phyloP scores from a whole-genome alignment of 2,329 filamentous ascomycete genomes.

The Calonectria montana region DNA sequence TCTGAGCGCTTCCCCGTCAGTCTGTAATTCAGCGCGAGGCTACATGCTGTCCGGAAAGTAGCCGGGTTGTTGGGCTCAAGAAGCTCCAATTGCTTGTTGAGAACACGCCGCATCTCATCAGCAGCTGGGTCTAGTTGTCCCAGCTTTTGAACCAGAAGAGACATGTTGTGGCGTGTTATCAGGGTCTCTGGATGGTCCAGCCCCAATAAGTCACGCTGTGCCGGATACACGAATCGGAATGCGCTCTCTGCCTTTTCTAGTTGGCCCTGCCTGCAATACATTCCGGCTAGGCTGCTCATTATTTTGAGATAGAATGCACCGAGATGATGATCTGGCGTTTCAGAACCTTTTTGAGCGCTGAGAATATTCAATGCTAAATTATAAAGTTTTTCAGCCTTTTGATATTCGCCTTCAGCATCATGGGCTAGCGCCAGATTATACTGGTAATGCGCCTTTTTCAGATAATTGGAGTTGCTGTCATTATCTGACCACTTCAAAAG shows the following conservation, averaged over 20 bases:
- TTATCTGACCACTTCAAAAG: conserved; percentile 2
- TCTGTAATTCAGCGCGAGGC: conserved; percentile 4
- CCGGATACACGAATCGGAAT: not conserved
- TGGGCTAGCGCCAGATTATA: conserved; percentile 15
- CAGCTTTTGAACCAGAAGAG: not conserved
- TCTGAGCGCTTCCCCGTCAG: not conserved
- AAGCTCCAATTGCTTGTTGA: not conserved
- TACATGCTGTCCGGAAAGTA: not conserved
- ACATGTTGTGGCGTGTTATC: conserved; percentile 12
- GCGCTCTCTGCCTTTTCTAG: conserved; percentile 5
- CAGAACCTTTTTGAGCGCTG: not conserved
- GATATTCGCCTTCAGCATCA: not conserved
- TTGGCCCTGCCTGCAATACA: conserved; percentile 1
- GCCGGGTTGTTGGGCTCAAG: not conserved
- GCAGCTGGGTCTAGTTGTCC: not conserved
- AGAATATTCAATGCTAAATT: not conserved
- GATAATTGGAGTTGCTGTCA: not conserved
- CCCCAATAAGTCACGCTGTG: not conserved
- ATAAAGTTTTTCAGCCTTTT: conserved; percentile 5
- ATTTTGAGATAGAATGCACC: conserved; percentile 3
- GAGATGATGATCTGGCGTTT: not conserved
- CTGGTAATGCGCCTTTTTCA: not conserved
- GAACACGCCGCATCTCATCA: not conserved
- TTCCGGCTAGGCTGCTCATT: not conserved
- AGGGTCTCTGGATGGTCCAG: conserved; percentile 16